These are phyloP conservation scores for Aspergillus sp. DNA, from an alignment of 2,329 filamentous ascomycete species.

Conservation along the genomic window DNA sequence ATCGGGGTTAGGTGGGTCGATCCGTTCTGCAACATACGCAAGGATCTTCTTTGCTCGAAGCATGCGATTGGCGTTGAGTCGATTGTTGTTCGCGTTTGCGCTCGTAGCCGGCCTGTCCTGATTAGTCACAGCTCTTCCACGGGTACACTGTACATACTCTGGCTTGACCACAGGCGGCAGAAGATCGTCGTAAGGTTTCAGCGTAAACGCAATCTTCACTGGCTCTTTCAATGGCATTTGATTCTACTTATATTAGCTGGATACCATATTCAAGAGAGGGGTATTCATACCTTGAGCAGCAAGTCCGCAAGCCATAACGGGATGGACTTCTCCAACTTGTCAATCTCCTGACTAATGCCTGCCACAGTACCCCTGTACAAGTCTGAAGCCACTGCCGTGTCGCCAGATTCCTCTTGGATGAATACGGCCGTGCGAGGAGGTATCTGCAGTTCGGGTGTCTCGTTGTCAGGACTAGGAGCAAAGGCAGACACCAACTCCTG, in stretches of 20 bases:
- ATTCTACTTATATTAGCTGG: constrained; percentile 56
- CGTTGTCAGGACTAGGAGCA: constrained; percentile 45
- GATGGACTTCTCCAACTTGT: constrained; percentile 79
- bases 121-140: not conserved
- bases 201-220: constrained; percentile 90
- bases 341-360: constrained; percentile 72
- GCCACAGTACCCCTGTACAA: constrained; percentile 88
- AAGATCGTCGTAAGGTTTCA: constrained; percentile 75
- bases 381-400: constrained; percentile 70
- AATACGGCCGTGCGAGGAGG: constrained; percentile 59
- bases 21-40: constrained; percentile 86
- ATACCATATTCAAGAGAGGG: not conserved
- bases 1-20: constrained; percentile 68
- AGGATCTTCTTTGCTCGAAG: constrained; percentile 92
- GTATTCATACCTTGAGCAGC: constrained; percentile 62
- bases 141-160: constrained; percentile 60
- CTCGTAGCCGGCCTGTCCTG: constrained; percentile 25
- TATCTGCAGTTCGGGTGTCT: constrained; percentile 48
- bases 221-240: constrained; percentile 83
- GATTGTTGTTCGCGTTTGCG: constrained; percentile 59
- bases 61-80: constrained; percentile 96
- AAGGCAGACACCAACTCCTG: constrained; percentile 43
- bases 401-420: constrained; percentile 66
- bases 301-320: constrained; percentile 93
- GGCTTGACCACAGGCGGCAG: constrained; percentile 72